These are phyloP conservation scores for Exophiala oligosperma DNA, from an alignment of 2,329 filamentous ascomycete species.

Conservation along the genomic window DNA sequence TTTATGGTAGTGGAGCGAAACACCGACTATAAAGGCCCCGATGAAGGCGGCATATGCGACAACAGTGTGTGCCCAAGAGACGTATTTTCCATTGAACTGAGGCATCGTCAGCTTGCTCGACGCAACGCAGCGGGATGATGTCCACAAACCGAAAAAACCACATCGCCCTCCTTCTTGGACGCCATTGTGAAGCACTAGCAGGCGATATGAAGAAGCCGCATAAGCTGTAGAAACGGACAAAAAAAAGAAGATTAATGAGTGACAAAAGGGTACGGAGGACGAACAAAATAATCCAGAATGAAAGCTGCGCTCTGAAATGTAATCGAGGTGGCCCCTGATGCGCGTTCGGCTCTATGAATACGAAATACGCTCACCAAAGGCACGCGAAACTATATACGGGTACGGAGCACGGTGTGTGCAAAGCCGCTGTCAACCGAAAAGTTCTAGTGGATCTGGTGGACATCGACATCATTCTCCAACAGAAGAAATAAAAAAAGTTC, in stretches of 20 bases:
- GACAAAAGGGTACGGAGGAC: slow-evolving; percentile 11
- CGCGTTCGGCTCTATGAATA: not conserved
- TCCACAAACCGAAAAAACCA: slow-evolving; percentile 57
- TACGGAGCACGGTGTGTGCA: no score
- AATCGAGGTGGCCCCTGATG: not conserved
- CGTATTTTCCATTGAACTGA: slow-evolving; percentile 80
- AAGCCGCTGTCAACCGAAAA: not conserved
- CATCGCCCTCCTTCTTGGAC: slow-evolving; percentile 63
- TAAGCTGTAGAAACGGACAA: slow-evolving; percentile 4
- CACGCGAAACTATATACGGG: no score
- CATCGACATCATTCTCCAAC: not conserved
- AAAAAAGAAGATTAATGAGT: slow-evolving; percentile 19
- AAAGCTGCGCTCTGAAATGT: slow-evolving; percentile 10
- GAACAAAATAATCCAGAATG: slow-evolving; percentile 4
- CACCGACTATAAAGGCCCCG: slow-evolving; percentile 79
- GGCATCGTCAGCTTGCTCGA: slow-evolving; percentile 27
- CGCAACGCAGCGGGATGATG: slow-evolving; percentile 12
- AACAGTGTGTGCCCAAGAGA: slow-evolving; percentile 83
- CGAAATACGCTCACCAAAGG: not conserved
- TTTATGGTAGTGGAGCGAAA: slow-evolving; percentile 86
- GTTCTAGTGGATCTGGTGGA: not conserved
- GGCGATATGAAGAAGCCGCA: slow-evolving; percentile 17
- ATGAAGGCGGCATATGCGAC: slow-evolving; percentile 82
- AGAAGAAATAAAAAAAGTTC: slow-evolving; percentile 4
- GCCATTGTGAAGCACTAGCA: slow-evolving; percentile 48